Base-by-base conservation (phyloP, 1,139 yeast genomes). In the Blastobotrys arbuscula region DNA sequence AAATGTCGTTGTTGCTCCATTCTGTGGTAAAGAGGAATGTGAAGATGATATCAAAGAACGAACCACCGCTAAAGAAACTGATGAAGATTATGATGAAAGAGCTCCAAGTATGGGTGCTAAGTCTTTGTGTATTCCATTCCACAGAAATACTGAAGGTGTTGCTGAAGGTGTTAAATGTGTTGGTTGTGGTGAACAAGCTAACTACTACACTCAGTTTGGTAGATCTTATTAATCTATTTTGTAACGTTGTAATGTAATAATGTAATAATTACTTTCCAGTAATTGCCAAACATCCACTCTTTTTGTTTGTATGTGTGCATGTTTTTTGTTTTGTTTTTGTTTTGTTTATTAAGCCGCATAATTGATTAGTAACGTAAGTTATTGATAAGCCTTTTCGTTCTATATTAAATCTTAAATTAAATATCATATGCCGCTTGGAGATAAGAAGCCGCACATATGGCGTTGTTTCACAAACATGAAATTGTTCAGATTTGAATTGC, bases 51-150 rank as follows among this genome's bases (percentile, higher is more conserved):
- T 94, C 71, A 94, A 92, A 76, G 96, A 90, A 48, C 76, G 87
- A 42, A 88, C 97, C 41, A 92, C 96, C 33, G 77, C 77, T 63
- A 82, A 85, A 59, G 90, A 87, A 53, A 88, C 81, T 55, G 94
- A 84, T 48, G 87, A 79, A 63, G 96, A 85, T 65, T 86, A 77
- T 46, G 99, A 94, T 66, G 98, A 92, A 62, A 85, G 86, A 70
- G 89, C 98, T 24, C 98, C 98, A 64, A 83, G 95, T 52, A 94
- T 94, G 99, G 99, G 99, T 65, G 99, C 99, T 59, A 94, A 94
- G 76, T 84, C 96, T 18, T 77, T 94, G 70, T 94, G 99, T 79
- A 89, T 90, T 69, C 98, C 98, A 57, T 82, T 82, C 64, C 39
- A 39, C 23, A 40, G 33, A 31, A 85, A 87, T 42, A 97, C 90